Evolutionary conservation across 345 rosid species (phyloP), one percentile per base, ranked within the genome.

Genomic region (Arabis alpina): DNA sequence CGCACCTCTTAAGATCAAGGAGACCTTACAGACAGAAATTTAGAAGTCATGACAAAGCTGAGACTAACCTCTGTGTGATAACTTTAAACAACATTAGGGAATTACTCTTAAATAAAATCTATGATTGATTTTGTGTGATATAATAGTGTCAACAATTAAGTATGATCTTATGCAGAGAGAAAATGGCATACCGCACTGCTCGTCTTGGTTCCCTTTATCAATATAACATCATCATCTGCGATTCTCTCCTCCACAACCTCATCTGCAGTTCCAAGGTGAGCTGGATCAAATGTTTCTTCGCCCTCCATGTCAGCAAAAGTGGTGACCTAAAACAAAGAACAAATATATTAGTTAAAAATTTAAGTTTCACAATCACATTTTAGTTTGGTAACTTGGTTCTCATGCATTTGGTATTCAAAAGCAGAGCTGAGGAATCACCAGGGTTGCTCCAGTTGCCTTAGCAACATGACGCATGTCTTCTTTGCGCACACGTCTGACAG

Each of bases 261-360:
- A 49, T 90, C 90, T 30, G 99, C 97, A 70, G 64, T 61, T 52
- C 98, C 99, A 49, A 89, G 88, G 62, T 89, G 70, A 61, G 94
- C 85, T 1, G 91, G 71, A 80, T 95, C 99, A 75, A 85, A 95
- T 55, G 99, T 95, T 78, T 92, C 99, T 45, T 95, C 96, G 2
- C 99, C 99, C 74, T 95, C 98, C 98, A 90, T 95, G 70, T 95
- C 99, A 67, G 97, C 98, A 81, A 95, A 95, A 59, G 99, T 95
- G 51, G 97, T 89, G 60, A 92, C 96, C 99, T 95, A 76, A 58
- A 77, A 40, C 41, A 42, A 41, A 32, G 1, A 57, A 16, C 10
- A 63, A 54, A 36, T 16, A 66, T 10, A 55, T 67, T 54, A 32
- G 49, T 55, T 49, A 1, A 50, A 30, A 15, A 4, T 39, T 28